Base-by-base conservation (phyloP, 345 rosid genomes). In the Aquilaria yunnanensis region DNA sequence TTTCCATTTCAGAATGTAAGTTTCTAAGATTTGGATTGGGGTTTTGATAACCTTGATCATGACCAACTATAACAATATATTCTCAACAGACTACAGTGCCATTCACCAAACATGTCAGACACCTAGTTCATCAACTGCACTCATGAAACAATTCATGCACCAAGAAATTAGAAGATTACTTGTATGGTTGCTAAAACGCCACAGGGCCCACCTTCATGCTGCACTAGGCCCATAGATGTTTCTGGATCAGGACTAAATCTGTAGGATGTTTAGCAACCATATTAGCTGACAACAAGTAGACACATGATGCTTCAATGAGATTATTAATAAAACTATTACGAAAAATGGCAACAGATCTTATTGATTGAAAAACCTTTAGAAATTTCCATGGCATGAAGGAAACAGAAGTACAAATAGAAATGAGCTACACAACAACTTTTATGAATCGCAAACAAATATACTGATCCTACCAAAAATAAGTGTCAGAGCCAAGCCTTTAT, bases 161-260 rank as follows among this genome's bases (percentile, higher is more conserved):
- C 59, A 59, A 68, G 72, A 80, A 64, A 46, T 33, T 54, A 60
- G 51, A 65, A 30, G 64, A 67, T 81, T 88, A 94, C 99, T 80
- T 95, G 99, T 70, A 95, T 64, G 59, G 99, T 80, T 61, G 99
- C 99, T 79, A 95, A 84, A 75, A 95, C 99, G 65, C 99, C 97
- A 61, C 99, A 95, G 56, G 98, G 99, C 62, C 99, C 99, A 70
- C 99, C 99, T 87, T 94, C 99, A 81, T 91, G 97, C 90, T 94
- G 99, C 85, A 94, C 99, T 67, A 94, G 79, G 57, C 99, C 99
- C 87, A 89, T 87, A 55, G 96, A 84, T 67, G 99, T 95, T 75
- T 89, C 99, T 72, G 90, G 91, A 83, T 91, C 96, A 75, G 80
- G 75, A 79, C 97, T 95, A 81, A 88, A 95, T 93, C 99, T 94